Percentiles rank a stretch among this genome's conserved stretches.
Evolutionary conservation across 2,329 filamentous ascomycete species (phyloP).

Genomic region (Xylariaceae sp.): DNA sequence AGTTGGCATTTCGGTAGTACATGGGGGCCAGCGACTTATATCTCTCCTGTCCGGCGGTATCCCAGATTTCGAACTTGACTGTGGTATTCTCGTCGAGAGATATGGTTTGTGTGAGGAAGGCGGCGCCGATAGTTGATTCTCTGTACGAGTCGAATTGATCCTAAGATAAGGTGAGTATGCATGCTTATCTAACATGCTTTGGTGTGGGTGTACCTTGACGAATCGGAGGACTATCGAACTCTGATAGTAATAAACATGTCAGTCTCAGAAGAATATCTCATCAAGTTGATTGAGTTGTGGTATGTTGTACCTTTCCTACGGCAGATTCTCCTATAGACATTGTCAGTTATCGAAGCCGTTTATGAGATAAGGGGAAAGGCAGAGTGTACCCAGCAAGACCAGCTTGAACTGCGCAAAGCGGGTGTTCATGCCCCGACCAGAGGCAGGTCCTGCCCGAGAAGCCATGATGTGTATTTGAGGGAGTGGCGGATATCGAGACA

Average conservation of each 20-base stretch:
- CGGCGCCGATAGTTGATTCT: conserved; percentile 96
- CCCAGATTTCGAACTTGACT: conserved; percentile 99
- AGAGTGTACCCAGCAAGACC: conserved; percentile 78
- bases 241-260: conserved; percentile 46
- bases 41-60: conserved; percentile 95
- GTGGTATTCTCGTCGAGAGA: conserved; percentile 97
- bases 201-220: conserved; percentile 67
- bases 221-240: conserved; percentile 97
- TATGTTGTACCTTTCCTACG: conserved; percentile 79
- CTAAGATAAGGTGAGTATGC: conserved; percentile 41
- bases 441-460: conserved; percentile 66
- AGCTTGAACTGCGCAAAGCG: conserved; percentile 99
- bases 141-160: conserved; percentile 98
- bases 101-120: conserved; percentile 98
- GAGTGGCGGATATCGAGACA: background rate
- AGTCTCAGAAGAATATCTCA: too few species aligned
- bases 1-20: conserved; percentile 99
- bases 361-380: conserved; percentile 5
- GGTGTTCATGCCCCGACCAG: conserved; percentile 63
- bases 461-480: conserved; percentile 61
- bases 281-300: too few species aligned
- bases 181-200: conserved; percentile 20
- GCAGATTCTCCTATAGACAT: conserved; percentile 81
- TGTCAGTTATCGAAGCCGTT: conserved; percentile 8
- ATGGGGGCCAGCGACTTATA: conserved; percentile 99